Evolutionary conservation across 2,329 filamentous ascomycete genomes (phyloP), one percentile per base, ranked within the genome.

Genomic region (Gnomoniopsis sp.): DNA sequence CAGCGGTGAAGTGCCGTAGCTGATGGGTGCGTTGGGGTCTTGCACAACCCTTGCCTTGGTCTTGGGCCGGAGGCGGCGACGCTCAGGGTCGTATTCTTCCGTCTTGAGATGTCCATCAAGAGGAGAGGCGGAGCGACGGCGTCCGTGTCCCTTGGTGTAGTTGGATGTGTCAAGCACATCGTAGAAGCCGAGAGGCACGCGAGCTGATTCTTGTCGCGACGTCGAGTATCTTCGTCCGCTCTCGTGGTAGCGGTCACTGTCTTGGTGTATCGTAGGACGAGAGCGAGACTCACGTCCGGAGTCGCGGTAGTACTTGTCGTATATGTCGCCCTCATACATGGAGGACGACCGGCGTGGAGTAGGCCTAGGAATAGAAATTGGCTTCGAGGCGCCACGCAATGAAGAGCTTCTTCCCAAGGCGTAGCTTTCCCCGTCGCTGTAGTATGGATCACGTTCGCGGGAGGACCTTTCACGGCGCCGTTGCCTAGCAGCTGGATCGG

Each of bases 401-500:
- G 34, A 49, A 41, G 50, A 53, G 30, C 54, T 60, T 22, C 57
- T 55, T 36, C 58, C 58, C n/a, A 60, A 33, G 44, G 50, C 49
- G 36, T 60, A 60, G 49, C 36, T 51, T 19, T 62, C 61, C 23
- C 58, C 61, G 10, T 62, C 58, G 33, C 57, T 50, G 33, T 62
- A 61, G n/a, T 58, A 38, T 30, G 48, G 55, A 17, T 57, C 49
- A 23, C 38, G 60, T 21, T 61, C 51, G 55, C 58, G 41, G 30
- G 48, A 38, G 17, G 52, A 54, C 44, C 49, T 60, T 21, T 58
- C 60, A 21, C 58, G 58, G n/a, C 56, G 59, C n/a, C 59, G 52
- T 26, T 60, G 58, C 21, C 30, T 48, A 22, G 60, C 55, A 34
- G 60, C 58, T 14, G 48, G 26, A 6, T 61, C 51, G 46, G 61